A percentile compares a stretch with the other conserved stretches of the same genome.
These are phyloP conservation scores for Blastomyces gilchristii DNA, from an alignment of 2,329 filamentous ascomycete genomes.

Conservation along the genomic window DNA sequence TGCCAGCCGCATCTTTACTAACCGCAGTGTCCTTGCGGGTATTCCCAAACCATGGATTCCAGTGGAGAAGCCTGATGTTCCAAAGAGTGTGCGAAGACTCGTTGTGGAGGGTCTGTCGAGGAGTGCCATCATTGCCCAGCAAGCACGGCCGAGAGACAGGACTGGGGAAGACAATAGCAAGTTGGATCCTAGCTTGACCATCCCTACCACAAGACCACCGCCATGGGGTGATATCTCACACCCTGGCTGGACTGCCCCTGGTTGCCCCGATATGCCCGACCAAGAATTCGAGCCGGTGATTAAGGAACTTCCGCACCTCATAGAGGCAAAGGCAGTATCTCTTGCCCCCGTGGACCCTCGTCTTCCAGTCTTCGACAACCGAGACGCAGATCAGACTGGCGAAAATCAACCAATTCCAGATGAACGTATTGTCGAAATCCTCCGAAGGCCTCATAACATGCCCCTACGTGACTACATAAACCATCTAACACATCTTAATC, in stretches of 20 bases:
- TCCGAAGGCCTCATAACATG: conserved; percentile 62
- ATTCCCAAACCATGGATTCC: conserved; percentile 85
- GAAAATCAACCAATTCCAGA: conserved; percentile 44
- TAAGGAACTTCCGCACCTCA: conserved; percentile 72
- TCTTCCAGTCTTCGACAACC: conserved; percentile 15
- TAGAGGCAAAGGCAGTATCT: conserved; percentile 88
- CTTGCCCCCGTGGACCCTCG: conserved; percentile 55
- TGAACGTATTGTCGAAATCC: conserved; percentile 55
- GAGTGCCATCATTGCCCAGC: conserved; percentile 72
- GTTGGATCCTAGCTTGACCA: conserved; percentile 13
- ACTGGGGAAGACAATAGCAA: conserved; percentile 29
- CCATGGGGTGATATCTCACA: conserved; percentile 80
- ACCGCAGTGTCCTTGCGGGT: conserved; percentile 62
- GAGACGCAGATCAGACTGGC: neutral
- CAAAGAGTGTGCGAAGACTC: conserved; percentile 61
- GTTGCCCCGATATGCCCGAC: conserved; percentile 61
- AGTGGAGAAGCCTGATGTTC: conserved; percentile 73
- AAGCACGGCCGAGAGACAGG: conserved; percentile 58
- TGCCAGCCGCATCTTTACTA: conserved; percentile 74
- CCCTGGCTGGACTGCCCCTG: conserved; percentile 77
- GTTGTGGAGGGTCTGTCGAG: conserved; percentile 61
- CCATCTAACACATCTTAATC: conserved; percentile 57
- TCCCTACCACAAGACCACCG: conserved; percentile 38
- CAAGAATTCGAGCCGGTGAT: conserved; percentile 77
- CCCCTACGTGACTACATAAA: conserved; percentile 68